These are phyloP conservation scores for Suhomyces faveliae DNA, from an alignment of 805 yeast genomes.

Conservation along the genomic window DNA sequence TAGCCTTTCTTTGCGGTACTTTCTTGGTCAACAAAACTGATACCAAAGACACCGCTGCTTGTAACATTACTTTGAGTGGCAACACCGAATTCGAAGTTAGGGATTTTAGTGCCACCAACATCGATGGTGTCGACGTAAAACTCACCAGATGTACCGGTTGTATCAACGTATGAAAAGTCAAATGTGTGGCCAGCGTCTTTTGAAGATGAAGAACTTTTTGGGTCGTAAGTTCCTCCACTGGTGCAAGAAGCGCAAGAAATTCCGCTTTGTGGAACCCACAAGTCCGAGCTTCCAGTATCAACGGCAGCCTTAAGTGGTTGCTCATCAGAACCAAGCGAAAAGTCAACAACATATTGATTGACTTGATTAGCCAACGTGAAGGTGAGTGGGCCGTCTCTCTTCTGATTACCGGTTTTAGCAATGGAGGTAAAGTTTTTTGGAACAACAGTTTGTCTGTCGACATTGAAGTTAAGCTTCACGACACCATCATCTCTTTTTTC, in stretches of 20 bases:
- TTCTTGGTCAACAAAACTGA: conserved; percentile 1
- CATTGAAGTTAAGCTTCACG: background rate
- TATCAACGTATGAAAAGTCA: conserved; percentile 5
- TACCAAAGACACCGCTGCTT: conserved; percentile 13
- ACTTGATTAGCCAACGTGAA: background rate
- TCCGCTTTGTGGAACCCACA: conserved; percentile 7
- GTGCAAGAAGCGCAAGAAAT: background rate
- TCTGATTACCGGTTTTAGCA: no score
- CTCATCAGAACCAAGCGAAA: conserved; percentile 9
- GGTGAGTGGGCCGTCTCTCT: background rate
- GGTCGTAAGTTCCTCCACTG: conserved; percentile 5
- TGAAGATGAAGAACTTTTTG: conserved; percentile 8
- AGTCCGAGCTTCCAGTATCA: conserved; percentile 14
- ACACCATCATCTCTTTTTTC: background rate
- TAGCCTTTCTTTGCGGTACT: background rate
- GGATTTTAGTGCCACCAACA: conserved; percentile 3
- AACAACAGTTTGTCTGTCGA: background rate
- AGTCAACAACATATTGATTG: conserved; percentile 6
- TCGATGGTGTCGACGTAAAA: conserved; percentile 1
- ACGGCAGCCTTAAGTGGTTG: conserved; percentile 10
- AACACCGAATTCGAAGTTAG: conserved; percentile 8
- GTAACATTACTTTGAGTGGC: conserved; percentile 7
- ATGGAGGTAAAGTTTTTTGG: no score
- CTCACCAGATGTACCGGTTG: conserved; percentile 2
- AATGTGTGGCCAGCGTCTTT: conserved; percentile 2